Evolutionary conservation across 139 green algal genomes (phyloP).

Genomic region (Auxenochlorella protothecoides): DNA sequence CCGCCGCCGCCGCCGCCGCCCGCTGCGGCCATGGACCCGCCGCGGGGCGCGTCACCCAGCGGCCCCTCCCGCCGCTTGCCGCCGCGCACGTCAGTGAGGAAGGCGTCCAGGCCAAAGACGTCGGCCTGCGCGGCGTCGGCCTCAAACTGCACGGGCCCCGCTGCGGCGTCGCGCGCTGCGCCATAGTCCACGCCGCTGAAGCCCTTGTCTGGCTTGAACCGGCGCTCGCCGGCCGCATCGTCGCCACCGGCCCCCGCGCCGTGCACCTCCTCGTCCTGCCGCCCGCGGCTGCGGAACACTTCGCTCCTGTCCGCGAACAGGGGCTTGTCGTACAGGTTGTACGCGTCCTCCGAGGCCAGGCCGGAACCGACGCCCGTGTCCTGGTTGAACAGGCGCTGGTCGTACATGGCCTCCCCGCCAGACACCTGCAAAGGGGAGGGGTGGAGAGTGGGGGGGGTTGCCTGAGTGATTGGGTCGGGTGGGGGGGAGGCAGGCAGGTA

Average conservation of each 20-base stretch:
- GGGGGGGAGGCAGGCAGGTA: too few relatives aligned
- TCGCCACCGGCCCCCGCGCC: constrained; percentile 19
- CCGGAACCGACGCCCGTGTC: constrained; percentile 64
- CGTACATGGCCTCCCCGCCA: constrained; percentile 85
- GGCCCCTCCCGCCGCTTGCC: constrained; percentile 19
- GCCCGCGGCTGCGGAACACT: constrained; percentile 42
- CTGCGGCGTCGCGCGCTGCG: constrained; percentile 17
- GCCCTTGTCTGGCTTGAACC: constrained; percentile 85
- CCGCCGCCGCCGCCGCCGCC: too few relatives aligned
- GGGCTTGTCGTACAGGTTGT: constrained; percentile 94
- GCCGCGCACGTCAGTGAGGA: constrained; percentile 60
- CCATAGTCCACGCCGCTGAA: constrained; percentile 65
- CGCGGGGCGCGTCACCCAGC: background rate
- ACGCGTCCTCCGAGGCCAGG: constrained; percentile 78
- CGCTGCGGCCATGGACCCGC: background rate
- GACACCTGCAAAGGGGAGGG: constrained; percentile 7
- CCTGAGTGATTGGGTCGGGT: too few relatives aligned
- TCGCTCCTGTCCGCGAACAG: constrained; percentile 77
- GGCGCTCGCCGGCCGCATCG: constrained; percentile 25
- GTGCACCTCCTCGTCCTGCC: constrained; percentile 38
- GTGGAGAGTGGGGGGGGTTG: background rate
- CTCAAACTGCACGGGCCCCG: constrained; percentile 79
- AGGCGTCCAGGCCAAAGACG: constrained; percentile 90
- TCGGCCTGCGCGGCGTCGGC: constrained; percentile 65
- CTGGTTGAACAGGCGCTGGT: constrained; percentile 97